Evolutionary conservation across 352 stramenopile species (phyloP), one percentile per base, ranked within the genome.

Genomic region (Pythium grandisporangium): DNA sequence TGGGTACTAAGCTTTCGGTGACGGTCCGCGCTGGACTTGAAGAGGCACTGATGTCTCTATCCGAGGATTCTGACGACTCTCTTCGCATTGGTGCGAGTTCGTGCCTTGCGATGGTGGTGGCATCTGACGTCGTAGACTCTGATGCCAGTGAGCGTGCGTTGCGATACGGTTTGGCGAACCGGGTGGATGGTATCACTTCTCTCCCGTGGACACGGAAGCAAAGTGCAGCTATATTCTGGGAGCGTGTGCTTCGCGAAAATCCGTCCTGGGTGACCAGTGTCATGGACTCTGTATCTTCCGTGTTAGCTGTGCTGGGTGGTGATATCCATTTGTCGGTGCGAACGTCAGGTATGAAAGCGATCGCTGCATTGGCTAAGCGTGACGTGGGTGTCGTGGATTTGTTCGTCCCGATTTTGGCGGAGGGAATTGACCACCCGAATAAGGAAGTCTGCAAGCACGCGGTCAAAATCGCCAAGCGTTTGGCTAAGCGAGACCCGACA

Each of bases 361-460:
- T 87, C 42, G 71, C 51, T 13, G 55, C 52, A 2, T 46, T 88
- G 13, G 59, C 89, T 27, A 88, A 86, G 45, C 61, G 58, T 12
- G 51, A 63, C 10, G 45, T 65, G 3, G 45, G 56, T 41, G 27
- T 65, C 33, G 53, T 65, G 8, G 50, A 60, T 41, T 26, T 61
- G 37, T 66, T 90, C 39, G 57, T 91, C 13, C 55, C 63, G 19
- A 61, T 88, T n/a, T 51, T 93, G 2, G 62, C 72, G 23, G 55
- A 77, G 22, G 53, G 62, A 29, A 74, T 92, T 42, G 52, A 53
- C 25, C 64, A 92, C 59, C 63, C 66, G 34, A 82, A 83, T 73
- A 91, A 95, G 56, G 77, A 93, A 47, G 69, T 90, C 49, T 62
- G 62, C 55, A 82, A 81, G 54, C 61, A 62, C 13, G 66, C 79